Evolutionary conservation across 2,329 filamentous ascomycete species (phyloP).

Genomic region (Cladophialophora chaetospira): DNA sequence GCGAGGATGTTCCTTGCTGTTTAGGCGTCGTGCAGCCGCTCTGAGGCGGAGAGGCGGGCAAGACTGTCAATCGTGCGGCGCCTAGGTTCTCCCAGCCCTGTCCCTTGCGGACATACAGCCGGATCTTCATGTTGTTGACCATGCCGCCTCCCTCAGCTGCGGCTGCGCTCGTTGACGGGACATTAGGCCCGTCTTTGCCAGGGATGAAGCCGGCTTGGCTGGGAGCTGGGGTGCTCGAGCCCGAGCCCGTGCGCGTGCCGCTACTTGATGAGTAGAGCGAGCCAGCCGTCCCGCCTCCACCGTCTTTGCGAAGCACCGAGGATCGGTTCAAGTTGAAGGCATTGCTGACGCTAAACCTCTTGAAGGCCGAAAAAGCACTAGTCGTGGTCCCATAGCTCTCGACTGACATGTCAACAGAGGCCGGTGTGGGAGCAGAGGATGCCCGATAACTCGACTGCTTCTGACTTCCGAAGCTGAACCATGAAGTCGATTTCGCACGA

Average conservation of each 20-base stretch:
- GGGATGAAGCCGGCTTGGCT: conserved; percentile 45
- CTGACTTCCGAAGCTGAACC: conserved; percentile 55
- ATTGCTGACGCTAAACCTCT: conserved; percentile 71
- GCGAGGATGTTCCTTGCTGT: conserved; percentile 31
- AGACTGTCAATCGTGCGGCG: conserved; percentile 78
- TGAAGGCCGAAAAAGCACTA: conserved; percentile 75
- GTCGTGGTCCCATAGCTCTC: conserved; percentile 74
- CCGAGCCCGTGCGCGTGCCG: conserved; percentile 39
- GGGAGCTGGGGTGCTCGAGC: conserved; percentile 49
- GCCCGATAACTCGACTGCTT: conserved; percentile 59
- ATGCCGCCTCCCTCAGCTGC: conserved; percentile 58
- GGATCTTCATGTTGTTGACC: conserved; percentile 79
- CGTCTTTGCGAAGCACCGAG: conserved; percentile 56
- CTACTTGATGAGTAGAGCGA: conserved; percentile 53
- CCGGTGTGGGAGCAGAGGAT: conserved; percentile 54
- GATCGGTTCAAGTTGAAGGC: conserved; percentile 83
- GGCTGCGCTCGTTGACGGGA: conserved; percentile 46
- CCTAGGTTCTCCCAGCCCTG: conserved; percentile 92
- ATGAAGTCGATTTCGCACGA: conserved; percentile 42
- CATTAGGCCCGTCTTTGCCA: conserved; percentile 56
- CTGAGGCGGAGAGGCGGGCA: conserved; percentile 54
- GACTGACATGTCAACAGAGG: conserved; percentile 55
- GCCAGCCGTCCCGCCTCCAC: conserved; percentile 40
- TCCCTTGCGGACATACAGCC: conserved; percentile 74
- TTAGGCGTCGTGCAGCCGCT: conserved; percentile 26